phyloP scores from a whole-genome alignment of 2,329 filamentous ascomycete species.

The Cordyceps militaris region DNA sequence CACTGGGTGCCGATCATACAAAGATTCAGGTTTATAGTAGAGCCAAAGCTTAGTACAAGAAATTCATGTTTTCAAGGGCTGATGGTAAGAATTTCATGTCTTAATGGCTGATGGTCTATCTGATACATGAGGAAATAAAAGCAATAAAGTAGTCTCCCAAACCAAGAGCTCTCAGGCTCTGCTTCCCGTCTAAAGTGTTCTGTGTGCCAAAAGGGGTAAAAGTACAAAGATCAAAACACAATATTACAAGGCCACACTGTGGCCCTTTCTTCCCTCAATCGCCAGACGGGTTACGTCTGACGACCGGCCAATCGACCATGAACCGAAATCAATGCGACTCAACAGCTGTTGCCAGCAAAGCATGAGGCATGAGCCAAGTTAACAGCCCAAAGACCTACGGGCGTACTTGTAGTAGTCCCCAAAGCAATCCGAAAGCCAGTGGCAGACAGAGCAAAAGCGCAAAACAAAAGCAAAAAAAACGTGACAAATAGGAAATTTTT shows the following conservation, averaged over 20 bases:
- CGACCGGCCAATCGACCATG: not conserved
- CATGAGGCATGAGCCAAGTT: not conserved
- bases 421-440: not conserved
- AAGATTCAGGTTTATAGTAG: too few relatives aligned
- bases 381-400: not conserved
- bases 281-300: not conserved
- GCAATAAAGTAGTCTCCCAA: not conserved
- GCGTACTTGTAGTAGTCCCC: not conserved
- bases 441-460: slow-evolving; percentile 3
- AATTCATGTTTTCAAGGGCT: too few relatives aligned
- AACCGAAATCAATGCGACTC: not conserved
- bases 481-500: slow-evolving; percentile 8
- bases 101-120: slow-evolving; percentile 10
- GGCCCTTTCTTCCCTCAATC: not conserved
- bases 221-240: slow-evolving; percentile 10
- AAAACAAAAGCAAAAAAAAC: slow-evolving; percentile 9
- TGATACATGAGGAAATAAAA: not conserved
- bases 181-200: slow-evolving; percentile 13
- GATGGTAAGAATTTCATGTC: slow-evolving; percentile 3
- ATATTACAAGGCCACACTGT: slow-evolving; percentile 3
- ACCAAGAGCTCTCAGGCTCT: slow-evolving; percentile 5
- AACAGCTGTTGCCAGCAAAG: slow-evolving; percentile 9
- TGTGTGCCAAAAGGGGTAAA: slow-evolving; percentile 13
- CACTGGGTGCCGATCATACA: not conserved
- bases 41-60: too few relatives aligned